Evolutionary conservation across 2,329 filamentous ascomycete genomes (phyloP), one percentile per base, ranked within the genome.

Genomic region (Monilinia laxa): DNA sequence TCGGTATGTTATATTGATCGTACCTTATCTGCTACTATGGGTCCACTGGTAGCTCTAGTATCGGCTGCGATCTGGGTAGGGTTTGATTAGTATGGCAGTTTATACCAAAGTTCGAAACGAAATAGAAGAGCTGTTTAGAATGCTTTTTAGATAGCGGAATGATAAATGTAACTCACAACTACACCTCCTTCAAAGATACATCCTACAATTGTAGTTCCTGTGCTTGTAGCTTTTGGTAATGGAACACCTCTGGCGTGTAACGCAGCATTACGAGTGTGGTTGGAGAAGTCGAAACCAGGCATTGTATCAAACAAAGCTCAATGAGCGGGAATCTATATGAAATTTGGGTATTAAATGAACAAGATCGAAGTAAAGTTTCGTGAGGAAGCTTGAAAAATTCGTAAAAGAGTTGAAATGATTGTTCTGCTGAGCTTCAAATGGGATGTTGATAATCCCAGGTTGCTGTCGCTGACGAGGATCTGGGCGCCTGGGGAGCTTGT

Each of bases 271-370:
- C 95, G 92, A 87, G 97, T 97, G 87, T 98, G 95, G 86, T 99
- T 99, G 80, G 93, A 96, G 86, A 99, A 99, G 83, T 98, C 93
- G 86, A 97, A 97, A 82, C 93, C 93, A 76, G 91, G 89, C 95
- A 99, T 99, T 76, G 77, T 89, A 81, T 72, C 55, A 65, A 54
- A 64, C 42, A 64, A 62, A 72, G 68, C 71, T 69, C 67, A 57
- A 64, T 53, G 65, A 69, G 69, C 69, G 66, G 56, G 40, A 57
- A 28, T 47, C 9, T 42, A 11, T 18, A 31, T 38, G 18, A 38
- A 28, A 53, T 23, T 42, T 45, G 40, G 59, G 25, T 49, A 51
- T 66, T n/a, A 55, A 53, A 54, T 47, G 28, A 25, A 23, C 23
- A 5, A 3, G 14, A 38, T 45, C 25, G 23, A 53, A 28, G 23